These are phyloP conservation scores for Ceratocystis cacaofunesta DNA, from an alignment of 2,329 filamentous ascomycete species.

Conservation along the genomic window DNA sequence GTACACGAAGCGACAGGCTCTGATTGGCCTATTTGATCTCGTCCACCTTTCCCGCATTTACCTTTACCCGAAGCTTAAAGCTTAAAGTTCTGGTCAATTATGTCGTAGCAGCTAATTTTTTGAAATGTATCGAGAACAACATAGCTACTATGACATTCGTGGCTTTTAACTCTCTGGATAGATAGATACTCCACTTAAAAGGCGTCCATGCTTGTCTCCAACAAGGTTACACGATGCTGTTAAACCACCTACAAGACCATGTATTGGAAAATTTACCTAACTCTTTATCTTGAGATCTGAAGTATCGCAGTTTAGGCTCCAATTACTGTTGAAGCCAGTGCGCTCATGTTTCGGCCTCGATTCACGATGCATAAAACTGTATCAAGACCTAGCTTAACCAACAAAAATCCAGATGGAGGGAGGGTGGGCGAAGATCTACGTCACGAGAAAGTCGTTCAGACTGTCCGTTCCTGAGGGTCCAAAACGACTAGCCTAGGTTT, in stretches of 20 bases:
- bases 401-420: background rate
- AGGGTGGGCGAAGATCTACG: background rate
- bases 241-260: background rate
- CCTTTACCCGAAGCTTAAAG: background rate
- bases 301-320: background rate
- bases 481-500: background rate
- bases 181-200: too few relatives aligned
- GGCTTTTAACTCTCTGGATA: too few relatives aligned
- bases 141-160: background rate
- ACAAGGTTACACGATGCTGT: background rate
- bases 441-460: background rate
- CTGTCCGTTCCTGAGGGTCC: background rate
- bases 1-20: constrained; percentile 10
- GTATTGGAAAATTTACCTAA: background rate
- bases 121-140: background rate
- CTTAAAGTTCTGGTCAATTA: background rate
- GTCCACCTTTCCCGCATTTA: background rate
- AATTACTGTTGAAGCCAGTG: background rate
- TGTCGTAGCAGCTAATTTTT: background rate
- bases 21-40: constrained; percentile 11
- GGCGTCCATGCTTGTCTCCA: background rate
- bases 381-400: background rate
- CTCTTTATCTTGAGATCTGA: background rate
- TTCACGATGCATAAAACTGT: constrained; percentile 6
- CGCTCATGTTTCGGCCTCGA: constrained; percentile 8